These are phyloP conservation scores for Stagonosporopsis tanaceti DNA, from an alignment of 2,329 filamentous ascomycete species.

Conservation along the genomic window DNA sequence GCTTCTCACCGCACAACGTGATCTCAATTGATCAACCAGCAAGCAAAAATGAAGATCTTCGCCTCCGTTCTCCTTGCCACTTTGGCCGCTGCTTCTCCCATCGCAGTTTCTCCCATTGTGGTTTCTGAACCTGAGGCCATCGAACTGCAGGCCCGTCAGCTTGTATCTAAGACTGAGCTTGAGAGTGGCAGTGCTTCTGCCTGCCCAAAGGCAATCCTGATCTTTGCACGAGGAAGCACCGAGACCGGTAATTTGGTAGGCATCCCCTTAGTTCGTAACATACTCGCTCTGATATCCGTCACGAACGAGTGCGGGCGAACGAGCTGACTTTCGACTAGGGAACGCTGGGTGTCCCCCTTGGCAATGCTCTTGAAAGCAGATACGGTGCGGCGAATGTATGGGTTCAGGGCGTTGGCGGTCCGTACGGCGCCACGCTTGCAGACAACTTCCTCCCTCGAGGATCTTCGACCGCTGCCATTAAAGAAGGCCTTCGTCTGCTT, in stretches of 20 bases:
- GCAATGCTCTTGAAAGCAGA: constrained; percentile 29
- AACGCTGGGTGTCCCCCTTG: constrained; percentile 29
- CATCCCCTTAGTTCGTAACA: background rate
- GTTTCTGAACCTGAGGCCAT: background rate
- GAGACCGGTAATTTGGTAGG: constrained; percentile 40
- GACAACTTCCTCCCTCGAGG: constrained; percentile 48
- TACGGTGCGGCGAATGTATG: constrained; percentile 38
- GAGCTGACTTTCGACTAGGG: constrained; percentile 20
- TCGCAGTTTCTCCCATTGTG: constrained; percentile 20
- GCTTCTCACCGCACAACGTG: background rate
- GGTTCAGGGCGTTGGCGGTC: constrained; percentile 45
- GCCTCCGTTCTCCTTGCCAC: constrained; percentile 21
- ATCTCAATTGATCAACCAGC: constrained; percentile 9
- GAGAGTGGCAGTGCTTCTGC: constrained; percentile 29
- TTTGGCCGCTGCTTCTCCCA: constrained; percentile 20
- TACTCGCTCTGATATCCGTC: too few species aligned
- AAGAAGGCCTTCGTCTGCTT: constrained; percentile 46
- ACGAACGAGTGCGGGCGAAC: background rate
- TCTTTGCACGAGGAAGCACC: constrained; percentile 38
- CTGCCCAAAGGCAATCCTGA: constrained; percentile 39
- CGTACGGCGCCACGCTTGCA: constrained; percentile 46
- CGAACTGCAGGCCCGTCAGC: constrained; percentile 25
- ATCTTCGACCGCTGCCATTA: constrained; percentile 43
- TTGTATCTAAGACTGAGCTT: constrained; percentile 31
- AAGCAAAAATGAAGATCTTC: constrained; percentile 29